Percentiles rank a stretch among this genome's conserved stretches.
Evolutionary conservation across 148 eudicot species (phyloP).

Genomic region (Chenopodium album): DNA sequence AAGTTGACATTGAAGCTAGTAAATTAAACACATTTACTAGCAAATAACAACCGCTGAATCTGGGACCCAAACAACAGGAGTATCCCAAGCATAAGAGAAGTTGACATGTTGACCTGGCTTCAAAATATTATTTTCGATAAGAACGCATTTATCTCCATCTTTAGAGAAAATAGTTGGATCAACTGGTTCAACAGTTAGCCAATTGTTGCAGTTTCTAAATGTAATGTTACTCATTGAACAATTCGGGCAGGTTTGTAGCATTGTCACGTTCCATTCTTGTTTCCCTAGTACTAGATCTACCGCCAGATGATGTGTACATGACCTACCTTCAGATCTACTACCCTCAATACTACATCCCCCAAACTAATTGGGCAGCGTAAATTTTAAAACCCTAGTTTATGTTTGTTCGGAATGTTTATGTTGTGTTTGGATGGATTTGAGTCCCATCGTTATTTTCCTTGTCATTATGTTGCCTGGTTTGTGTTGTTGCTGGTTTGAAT

Average conservation of each 20-base stretch:
- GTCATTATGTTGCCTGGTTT: too few relatives aligned
- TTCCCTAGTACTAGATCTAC: neutral
- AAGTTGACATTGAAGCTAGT: neutral
- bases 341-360: too few relatives aligned
- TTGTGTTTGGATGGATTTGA: too few relatives aligned
- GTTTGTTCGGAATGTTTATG: too few relatives aligned
- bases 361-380: too few relatives aligned
- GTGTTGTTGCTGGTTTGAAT: too few relatives aligned
- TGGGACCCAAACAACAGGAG: slow-evolving; percentile 19
- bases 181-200: slow-evolving; percentile 21
- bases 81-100: slow-evolving; percentile 31
- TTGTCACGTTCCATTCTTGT: neutral
- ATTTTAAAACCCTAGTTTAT: too few relatives aligned
- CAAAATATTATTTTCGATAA: neutral
- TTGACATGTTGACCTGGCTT: slow-evolving; percentile 2
- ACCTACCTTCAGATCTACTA: too few relatives aligned
- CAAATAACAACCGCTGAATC: neutral
- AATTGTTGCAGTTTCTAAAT: slow-evolving; percentile 12
- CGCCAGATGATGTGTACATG: too few relatives aligned
- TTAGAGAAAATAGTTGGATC: slow-evolving; percentile 14
- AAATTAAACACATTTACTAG: neutral
- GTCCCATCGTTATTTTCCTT: too few relatives aligned
- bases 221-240: neutral
- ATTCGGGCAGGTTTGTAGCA: neutral
- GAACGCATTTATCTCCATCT: neutral